phyloP scores from a whole-genome alignment of 2,329 filamentous ascomycete species.

The Coniochaeta pulveracea region DNA sequence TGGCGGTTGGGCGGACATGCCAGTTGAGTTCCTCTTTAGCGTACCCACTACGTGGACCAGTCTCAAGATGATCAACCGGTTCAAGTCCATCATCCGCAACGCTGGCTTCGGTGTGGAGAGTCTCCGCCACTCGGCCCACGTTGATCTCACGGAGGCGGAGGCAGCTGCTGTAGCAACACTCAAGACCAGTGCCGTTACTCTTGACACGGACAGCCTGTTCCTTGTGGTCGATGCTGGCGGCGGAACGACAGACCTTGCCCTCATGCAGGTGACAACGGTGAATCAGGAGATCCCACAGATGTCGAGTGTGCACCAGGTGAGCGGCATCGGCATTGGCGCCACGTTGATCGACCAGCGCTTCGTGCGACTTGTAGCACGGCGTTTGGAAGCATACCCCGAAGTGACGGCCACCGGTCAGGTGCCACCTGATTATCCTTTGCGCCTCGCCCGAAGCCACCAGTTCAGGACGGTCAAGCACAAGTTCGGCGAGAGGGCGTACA shows the following conservation, averaged over 20 bases:
- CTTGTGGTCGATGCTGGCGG: slow-evolving; percentile 33
- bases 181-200: slow-evolving; percentile 26
- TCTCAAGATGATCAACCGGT: slow-evolving; percentile 36
- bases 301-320: slow-evolving; percentile 19
- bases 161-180: slow-evolving; percentile 34
- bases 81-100: slow-evolving; percentile 31
- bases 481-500: slow-evolving; percentile 32
- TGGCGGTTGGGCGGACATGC: slow-evolving; percentile 29
- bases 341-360: slow-evolving; percentile 34
- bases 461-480: slow-evolving; percentile 19
- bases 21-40: slow-evolving; percentile 42
- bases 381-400: slow-evolving; percentile 24
- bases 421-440: slow-evolving; percentile 22
- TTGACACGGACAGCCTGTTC: slow-evolving; percentile 26
- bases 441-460: slow-evolving; percentile 15
- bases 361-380: slow-evolving; percentile 22
- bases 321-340: slow-evolving; percentile 32
- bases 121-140: slow-evolving; percentile 22
- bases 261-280: slow-evolving; percentile 18
- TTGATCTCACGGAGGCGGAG: slow-evolving; percentile 36
- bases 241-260: slow-evolving; percentile 32
- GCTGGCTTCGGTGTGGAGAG: slow-evolving; percentile 37
- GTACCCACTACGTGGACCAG: slow-evolving; percentile 46
- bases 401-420: slow-evolving; percentile 16
- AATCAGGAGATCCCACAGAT: slow-evolving; percentile 20